Evolutionary conservation across 768 basidiomycete genomes (phyloP), one percentile per base, ranked within the genome.

Genomic region (Auricularia sp.): DNA sequence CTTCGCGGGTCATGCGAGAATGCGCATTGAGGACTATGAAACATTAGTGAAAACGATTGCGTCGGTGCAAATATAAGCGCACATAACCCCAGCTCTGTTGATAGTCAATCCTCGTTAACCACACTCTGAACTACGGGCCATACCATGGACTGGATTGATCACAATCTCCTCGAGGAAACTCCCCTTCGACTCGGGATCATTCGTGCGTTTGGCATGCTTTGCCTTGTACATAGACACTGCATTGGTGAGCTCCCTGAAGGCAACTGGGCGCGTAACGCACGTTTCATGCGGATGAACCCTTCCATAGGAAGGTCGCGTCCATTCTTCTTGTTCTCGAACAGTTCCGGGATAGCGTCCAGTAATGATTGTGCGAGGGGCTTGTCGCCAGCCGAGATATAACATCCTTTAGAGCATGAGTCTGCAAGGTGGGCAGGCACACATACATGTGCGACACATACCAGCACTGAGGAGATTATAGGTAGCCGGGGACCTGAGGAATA

Each of bases 401-500:
- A 91, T 1, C 90, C 87, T 81, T 29, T 29, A 29, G 29, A 29
- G 29, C 29, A 29, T 29, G 29, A 29, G 29, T 29, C 29, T 29
- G 29, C 29, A 29, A 29, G 29, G 29, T 29, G 29, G 29, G 29
- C 29, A 29, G 29, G 29, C 29, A 29, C 29, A 29, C 29, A 29
- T 29, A 29, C 29, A 29, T 29, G 3, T 12, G 51, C 33, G n/a
- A 12, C 23, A 64, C 74, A 62, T 34, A 75, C 84, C 87, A n/a
- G 86, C 88, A 23, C 87, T 85, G 39, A 90, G 81, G 71, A 87
- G 90, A 67, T 85, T 84, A 72, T 91, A 91, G 10, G 90, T 91
- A 2, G 82, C 88, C 62, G 88, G 90, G 70, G 85, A 87, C 88
- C 87, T 88, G 67, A 29, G 29, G 29, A 29, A 29, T 29, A 29